Base-by-base conservation (phyloP, 2,329 filamentous ascomycete species). In the Cladophialophora psammophila region DNA sequence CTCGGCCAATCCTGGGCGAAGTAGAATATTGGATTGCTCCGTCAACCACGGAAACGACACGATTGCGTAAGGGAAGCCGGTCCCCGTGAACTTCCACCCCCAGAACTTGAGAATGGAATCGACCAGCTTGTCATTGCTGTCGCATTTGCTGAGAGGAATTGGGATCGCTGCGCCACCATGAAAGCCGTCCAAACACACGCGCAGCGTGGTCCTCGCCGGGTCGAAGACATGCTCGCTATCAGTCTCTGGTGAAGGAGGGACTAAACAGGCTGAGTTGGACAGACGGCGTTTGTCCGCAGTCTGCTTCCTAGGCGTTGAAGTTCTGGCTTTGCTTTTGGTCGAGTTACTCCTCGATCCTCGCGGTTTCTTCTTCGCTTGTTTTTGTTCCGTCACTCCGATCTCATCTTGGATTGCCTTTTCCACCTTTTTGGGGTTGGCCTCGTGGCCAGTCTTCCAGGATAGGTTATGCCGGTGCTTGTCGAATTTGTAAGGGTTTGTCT, bases 381-480 rank as follows among this genome's bases (percentile, higher is more conserved):
- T 42, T 26, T 40, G 38, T 18, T 54, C 54, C 42, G 15, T 62
- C 26, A 32, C 56, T n/a, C 48, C 60, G 12, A 68, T 64, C 40
- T 68, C 64, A 15, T 66, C 40, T 34, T 64, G 31, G 31, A 68
- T 57, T 9, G 59, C 60, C 9, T 65, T 65, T 60, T 70, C 66
- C 12, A 70, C 50, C n/a, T 64, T 63, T n/a, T 64, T 35, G n/a
- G 65, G 52, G 12, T 63, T 65, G 2, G 60, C 61, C 9, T 50
- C 18, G 12, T 60, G 60, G 9, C 60, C 67, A 20, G 50, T 66
- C 52, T 62, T 66, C 31, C 56, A 48, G 1, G 53, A 54, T 26
- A 69, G n/a, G n/a, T 61, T 61, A 20, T 70, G 59, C 13, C 67
- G 60, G 35, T 67, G 54, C 48, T 72, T 73, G 12, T 73, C 70